Conservation (phyloP, 768 basidiomycete species). For the Scleroderma citrinum region DNA sequence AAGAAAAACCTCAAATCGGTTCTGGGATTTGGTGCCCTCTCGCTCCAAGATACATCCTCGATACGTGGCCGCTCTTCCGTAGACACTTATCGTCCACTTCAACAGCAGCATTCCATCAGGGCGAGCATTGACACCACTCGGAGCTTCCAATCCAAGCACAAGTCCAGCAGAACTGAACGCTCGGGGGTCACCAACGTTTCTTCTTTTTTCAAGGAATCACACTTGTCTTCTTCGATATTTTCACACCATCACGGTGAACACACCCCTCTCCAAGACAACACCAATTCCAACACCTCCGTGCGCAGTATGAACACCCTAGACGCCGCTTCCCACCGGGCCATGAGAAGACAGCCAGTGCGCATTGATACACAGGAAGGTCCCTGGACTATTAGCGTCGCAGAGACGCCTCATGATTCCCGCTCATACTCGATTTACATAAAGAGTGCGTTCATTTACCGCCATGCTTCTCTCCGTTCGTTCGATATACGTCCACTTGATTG, state of each 20-base stretch:
- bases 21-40: conserved; percentile 37
- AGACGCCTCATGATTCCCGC: conserved; percentile 67
- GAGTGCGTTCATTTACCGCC: conserved; percentile 50
- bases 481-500: conserved; percentile 10
- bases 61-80: conserved; percentile 24
- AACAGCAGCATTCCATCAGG: conserved; percentile 29
- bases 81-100: conserved; percentile 21
- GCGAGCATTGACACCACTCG: conserved; percentile 41
- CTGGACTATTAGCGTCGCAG: conserved; percentile 86
- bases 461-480: conserved; percentile 14
- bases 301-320: conserved; percentile 41
- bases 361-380: conserved; percentile 74
- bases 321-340: conserved; percentile 35
- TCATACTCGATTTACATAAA: conserved; percentile 82
- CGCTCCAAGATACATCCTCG: conserved; percentile 32
- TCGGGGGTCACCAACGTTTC: conserved; percentile 36
- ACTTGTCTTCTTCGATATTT: conserved; percentile 23
- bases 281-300: conserved; percentile 18
- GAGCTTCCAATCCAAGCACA: conserved; percentile 31
- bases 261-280: conserved; percentile 20
- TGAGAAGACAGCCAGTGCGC: conserved; percentile 48
- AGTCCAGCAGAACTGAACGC: conserved; percentile 28
- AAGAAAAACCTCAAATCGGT: conserved; percentile 46
- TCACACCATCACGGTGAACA: conserved; percentile 20
- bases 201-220: conserved; percentile 34